phyloP scores from a whole-genome alignment of 2,329 filamentous ascomycete species.

The Didymella arachidicola region DNA sequence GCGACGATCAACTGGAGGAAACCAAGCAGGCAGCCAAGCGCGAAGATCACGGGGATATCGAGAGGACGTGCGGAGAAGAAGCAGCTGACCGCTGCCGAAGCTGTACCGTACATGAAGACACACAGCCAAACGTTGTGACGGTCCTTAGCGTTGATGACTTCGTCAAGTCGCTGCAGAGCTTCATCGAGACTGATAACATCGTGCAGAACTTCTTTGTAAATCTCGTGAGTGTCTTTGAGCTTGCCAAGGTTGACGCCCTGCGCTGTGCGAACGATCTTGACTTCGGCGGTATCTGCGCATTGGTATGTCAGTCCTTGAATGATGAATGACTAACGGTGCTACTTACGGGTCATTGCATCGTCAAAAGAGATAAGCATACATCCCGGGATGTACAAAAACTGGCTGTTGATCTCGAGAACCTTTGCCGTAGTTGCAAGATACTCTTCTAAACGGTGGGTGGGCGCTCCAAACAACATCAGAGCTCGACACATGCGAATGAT shows the following conservation, averaged over 20 bases:
- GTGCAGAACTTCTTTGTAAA: slow-evolving; percentile 82
- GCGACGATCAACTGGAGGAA: slow-evolving; percentile 77
- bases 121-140: slow-evolving; percentile 59
- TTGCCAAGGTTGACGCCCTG: slow-evolving; percentile 77
- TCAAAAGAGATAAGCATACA: slow-evolving; percentile 94
- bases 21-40: slow-evolving; percentile 76
- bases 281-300: slow-evolving; percentile 61
- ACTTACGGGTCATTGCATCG: slow-evolving; percentile 65
- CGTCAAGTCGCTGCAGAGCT: slow-evolving; percentile 68
- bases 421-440: slow-evolving; percentile 87
- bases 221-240: slow-evolving; percentile 74
- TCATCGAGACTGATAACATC: slow-evolving; percentile 75
- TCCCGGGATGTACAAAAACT: slow-evolving; percentile 87
- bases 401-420: slow-evolving; percentile 83
- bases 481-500: slow-evolving; percentile 84
- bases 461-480: slow-evolving; percentile 88
- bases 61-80: slow-evolving; percentile 80
- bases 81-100: slow-evolving; percentile 76
- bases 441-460: slow-evolving; percentile 88
- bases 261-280: slow-evolving; percentile 73
- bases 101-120: slow-evolving; percentile 76
- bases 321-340: not conserved
- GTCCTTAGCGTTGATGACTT: slow-evolving; percentile 65
- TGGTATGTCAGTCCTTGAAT: not conserved
- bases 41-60: slow-evolving; percentile 79